phyloP scores from a whole-genome alignment of 2,329 filamentous ascomycete species.

The Ophiocordyceps australis region DNA sequence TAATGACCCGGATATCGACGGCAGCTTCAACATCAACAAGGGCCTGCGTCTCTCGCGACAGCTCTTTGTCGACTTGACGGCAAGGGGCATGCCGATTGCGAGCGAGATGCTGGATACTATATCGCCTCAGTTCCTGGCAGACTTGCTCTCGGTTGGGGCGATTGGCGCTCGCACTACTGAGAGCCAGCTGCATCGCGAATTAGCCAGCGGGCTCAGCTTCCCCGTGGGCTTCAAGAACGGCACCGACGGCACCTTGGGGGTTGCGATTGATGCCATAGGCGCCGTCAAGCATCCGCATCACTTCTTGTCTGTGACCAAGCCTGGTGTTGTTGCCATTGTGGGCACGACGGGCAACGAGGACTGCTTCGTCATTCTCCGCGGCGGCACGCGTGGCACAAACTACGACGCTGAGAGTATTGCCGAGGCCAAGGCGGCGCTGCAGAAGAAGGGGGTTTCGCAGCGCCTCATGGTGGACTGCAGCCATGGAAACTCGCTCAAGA shows the following conservation, averaged over 20 bases:
- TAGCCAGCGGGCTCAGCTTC: constrained; percentile 88
- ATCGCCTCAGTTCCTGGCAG: constrained; percentile 89
- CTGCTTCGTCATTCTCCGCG: constrained; percentile 89
- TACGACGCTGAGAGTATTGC: constrained; percentile 74
- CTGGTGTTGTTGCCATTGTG: constrained; percentile 85
- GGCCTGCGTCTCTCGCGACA: constrained; percentile 72
- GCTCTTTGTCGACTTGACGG: constrained; percentile 82
- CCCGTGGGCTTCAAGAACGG: constrained; percentile 99
- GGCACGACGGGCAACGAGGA: constrained; percentile 91
- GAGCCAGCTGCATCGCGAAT: constrained; percentile 84
- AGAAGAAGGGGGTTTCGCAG: constrained; percentile 53
- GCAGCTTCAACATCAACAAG: constrained; percentile 99
- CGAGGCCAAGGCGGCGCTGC: constrained; percentile 63
- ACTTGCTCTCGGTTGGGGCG: constrained; percentile 79
- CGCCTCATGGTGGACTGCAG: constrained; percentile 96
- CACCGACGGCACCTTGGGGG: constrained; percentile 75
- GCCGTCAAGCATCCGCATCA: constrained; percentile 85
- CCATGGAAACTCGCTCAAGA: constrained; percentile 89
- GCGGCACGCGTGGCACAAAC: constrained; percentile 86
- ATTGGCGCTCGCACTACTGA: constrained; percentile 95
- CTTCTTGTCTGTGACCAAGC: constrained; percentile 95
- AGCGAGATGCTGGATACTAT: constrained; percentile 98
- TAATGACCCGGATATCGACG: constrained; percentile 96
- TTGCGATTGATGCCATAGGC: constrained; percentile 90
- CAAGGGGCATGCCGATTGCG: constrained; percentile 86